Evolutionary conservation across 2,329 filamentous ascomycete genomes (phyloP).

Genomic region (Ophiobolus disseminans): DNA sequence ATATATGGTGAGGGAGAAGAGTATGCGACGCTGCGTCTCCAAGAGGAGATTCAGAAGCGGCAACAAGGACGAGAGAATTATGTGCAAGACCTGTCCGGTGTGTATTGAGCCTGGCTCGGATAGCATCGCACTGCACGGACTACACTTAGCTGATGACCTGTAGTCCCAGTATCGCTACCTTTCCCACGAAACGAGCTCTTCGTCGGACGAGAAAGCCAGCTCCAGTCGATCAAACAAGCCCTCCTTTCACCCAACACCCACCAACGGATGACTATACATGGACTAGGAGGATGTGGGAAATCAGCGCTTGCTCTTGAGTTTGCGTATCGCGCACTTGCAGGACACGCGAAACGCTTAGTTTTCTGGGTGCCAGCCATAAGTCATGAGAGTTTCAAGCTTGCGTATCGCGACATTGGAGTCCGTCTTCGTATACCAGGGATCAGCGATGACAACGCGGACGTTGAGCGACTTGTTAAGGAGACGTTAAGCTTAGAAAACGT

Average conservation of each 20-base stretch:
- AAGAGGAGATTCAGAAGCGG: constrained; percentile 20
- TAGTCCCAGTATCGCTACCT: constrained; percentile 17
- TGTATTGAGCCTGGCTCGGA: not conserved
- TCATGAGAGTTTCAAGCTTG: constrained; percentile 33
- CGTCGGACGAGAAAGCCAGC: constrained; percentile 18
- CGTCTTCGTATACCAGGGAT: constrained; percentile 22
- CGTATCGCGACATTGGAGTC: constrained; percentile 22
- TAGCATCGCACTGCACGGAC: not conserved
- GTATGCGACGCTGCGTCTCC: constrained; percentile 20
- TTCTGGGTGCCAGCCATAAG: constrained; percentile 28
- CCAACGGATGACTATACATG: constrained; percentile 20
- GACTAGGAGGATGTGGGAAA: constrained; percentile 25
- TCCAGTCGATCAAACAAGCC: constrained; percentile 16
- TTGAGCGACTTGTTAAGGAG: constrained; percentile 47
- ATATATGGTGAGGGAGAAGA: constrained; percentile 22
- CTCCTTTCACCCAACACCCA: constrained; percentile 14
- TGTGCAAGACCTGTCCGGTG: constrained; percentile 1
- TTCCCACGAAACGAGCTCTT: constrained; percentile 22
- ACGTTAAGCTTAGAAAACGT: constrained; percentile 34
- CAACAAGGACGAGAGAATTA: constrained; percentile 12
- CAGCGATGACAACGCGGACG: constrained; percentile 43
- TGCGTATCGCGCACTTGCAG: constrained; percentile 47
- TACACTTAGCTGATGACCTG: constrained; percentile 10
- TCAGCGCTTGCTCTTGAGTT: constrained; percentile 40
- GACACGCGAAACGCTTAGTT: constrained; percentile 17